A percentile compares a stretch with the other conserved stretches of the same genome.
Evolutionary conservation across 768 basidiomycete species (phyloP).

Genomic region (Gymnopilus dilepis): DNA sequence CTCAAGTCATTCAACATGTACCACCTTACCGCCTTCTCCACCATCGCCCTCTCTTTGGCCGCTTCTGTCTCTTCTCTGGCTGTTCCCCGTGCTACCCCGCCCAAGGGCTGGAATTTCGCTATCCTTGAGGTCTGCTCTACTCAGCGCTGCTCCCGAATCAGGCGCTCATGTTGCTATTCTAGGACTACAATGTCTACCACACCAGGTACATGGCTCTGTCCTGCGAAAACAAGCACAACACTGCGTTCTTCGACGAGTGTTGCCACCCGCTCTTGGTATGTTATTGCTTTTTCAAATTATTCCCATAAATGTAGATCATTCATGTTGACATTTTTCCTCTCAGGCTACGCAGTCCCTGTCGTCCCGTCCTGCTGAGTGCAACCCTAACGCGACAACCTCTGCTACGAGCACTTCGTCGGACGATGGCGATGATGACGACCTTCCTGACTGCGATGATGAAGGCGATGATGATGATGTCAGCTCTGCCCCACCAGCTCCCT

Average conservation of each 20-base stretch:
- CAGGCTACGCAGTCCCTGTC: slow-evolving; percentile 58
- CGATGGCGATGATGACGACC: slow-evolving; percentile 24
- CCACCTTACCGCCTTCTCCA: slow-evolving; percentile 44
- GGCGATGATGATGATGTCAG: slow-evolving; percentile 20
- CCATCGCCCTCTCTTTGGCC: slow-evolving; percentile 49
- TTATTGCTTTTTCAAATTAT: slow-evolving; percentile 9
- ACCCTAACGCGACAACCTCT: slow-evolving; percentile 26
- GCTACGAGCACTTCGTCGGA: slow-evolving; percentile 4
- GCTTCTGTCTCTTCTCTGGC: slow-evolving; percentile 45
- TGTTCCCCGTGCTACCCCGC: slow-evolving; percentile 45
- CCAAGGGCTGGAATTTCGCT: slow-evolving; percentile 47
- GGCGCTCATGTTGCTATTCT: slow-evolving; percentile 5
- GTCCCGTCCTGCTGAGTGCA: slow-evolving; percentile 58
- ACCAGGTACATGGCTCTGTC: slow-evolving; percentile 62
- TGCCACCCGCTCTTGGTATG: slow-evolving; percentile 73
- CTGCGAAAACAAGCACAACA: slow-evolving; percentile 53
- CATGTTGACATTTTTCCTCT: slow-evolving; percentile 11
- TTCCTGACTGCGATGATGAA: slow-evolving; percentile 29
- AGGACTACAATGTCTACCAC: slow-evolving; percentile 65
- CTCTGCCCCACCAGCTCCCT: slow-evolving; percentile 10
- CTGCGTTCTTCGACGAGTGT: slow-evolving; percentile 67
- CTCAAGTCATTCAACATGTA: slow-evolving; percentile 23
- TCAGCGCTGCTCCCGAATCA: slow-evolving; percentile 7
- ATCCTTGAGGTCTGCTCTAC: slow-evolving; percentile 49
- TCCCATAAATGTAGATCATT: neutral